phyloP scores from a whole-genome alignment of 108 stramenopile genomes.

The Pseudonitzschia pungens region DNA sequence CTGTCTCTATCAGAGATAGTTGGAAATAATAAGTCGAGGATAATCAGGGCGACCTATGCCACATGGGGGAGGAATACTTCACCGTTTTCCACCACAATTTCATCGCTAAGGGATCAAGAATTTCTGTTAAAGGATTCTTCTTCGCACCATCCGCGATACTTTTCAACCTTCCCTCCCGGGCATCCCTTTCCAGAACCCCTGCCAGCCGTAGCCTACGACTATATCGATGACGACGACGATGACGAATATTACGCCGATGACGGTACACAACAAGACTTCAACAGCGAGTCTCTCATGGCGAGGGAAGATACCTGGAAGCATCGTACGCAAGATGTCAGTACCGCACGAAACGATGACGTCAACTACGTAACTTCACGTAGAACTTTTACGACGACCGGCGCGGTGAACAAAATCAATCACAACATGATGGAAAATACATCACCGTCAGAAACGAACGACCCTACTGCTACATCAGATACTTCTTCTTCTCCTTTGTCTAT shows the following conservation, averaged over 20 bases:
- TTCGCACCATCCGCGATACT: not conserved
- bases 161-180: slow-evolving; percentile 1
- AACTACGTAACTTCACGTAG: slow-evolving; percentile 19
- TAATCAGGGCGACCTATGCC: slow-evolving; percentile 2
- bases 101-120: slow-evolving; percentile 10
- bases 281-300: not conserved
- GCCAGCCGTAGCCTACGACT: slow-evolving; percentile 31
- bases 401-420: not conserved
- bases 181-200: slow-evolving; percentile 16
- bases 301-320: not conserved
- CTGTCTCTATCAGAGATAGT: slow-evolving; percentile 13
- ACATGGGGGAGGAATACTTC: slow-evolving; percentile 2
- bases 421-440: not conserved
- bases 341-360: slow-evolving; percentile 16
- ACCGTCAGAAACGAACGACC: not conserved
- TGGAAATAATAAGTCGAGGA: slow-evolving; percentile 15
- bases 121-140: not conserved
- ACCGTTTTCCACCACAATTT: not conserved
- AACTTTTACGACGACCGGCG: not conserved
- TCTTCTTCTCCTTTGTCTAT: slow-evolving; percentile 5
- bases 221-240: slow-evolving; percentile 30
- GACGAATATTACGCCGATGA: slow-evolving; percentile 10
- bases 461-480: not conserved
- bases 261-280: not conserved
- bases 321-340: slow-evolving; percentile 8